Percentiles rank a stretch among this genome's conserved stretches.
Conservation (phyloP, 495 filamentous ascomycete species). For the Pseudevernia furfuracea region DNA sequence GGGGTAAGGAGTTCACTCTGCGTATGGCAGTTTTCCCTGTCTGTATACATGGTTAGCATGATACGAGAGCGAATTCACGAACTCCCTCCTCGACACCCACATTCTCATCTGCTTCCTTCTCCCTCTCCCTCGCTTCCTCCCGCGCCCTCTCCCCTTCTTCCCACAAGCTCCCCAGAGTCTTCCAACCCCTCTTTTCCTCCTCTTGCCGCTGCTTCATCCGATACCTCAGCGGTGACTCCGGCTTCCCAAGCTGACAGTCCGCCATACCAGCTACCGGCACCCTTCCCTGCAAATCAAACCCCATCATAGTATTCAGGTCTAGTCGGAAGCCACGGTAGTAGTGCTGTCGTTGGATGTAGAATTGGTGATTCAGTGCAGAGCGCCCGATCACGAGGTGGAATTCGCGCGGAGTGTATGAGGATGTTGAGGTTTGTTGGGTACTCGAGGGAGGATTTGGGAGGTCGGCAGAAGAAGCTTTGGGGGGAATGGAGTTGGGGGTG, state of each 20-base stretch:
- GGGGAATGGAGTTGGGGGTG: conserved; percentile 5
- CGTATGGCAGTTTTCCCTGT: not conserved
- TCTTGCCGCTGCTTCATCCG: conserved; percentile 15
- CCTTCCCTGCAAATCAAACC: conserved; percentile 21
- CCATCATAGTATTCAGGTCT: conserved; percentile 20
- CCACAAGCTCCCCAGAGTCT: not conserved
- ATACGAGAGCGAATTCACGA: not conserved
- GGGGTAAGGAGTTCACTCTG: not conserved
- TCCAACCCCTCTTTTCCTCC: not conserved
- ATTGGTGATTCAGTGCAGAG: conserved; percentile 32
- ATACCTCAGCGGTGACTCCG: conserved; percentile 20
- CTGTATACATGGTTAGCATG: not conserved
- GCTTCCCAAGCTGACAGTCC: conserved; percentile 23
- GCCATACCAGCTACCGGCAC: conserved; percentile 25
- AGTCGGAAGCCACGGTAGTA: conserved; percentile 32
- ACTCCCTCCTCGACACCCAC: not conserved
- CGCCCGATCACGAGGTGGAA: conserved; percentile 31
- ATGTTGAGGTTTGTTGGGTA: not conserved
- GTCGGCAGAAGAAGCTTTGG: conserved; percentile 13
- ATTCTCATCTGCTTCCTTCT: not conserved
- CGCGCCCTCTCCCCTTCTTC: conserved; percentile 3
- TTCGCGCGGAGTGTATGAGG: conserved; percentile 10
- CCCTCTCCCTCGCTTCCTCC: not conserved
- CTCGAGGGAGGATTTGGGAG: conserved; percentile 4
- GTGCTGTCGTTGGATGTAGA: conserved; percentile 34